These are phyloP conservation scores for Fusarium brevicatenulatum DNA, from an alignment of 2,329 filamentous ascomycete genomes.

Conservation along the genomic window DNA sequence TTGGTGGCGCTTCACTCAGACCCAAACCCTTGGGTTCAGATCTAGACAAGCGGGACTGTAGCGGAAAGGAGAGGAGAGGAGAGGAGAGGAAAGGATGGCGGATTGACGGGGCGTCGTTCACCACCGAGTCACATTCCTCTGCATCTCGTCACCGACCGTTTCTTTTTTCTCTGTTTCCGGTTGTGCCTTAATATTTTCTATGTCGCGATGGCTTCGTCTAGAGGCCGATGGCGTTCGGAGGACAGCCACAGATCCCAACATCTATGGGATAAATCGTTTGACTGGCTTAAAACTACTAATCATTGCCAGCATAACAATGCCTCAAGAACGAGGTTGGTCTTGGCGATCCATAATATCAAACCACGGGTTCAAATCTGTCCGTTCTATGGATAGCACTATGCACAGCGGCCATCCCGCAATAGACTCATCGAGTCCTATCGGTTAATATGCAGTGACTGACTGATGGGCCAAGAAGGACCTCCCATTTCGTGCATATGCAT, in stretches of 20 bases:
- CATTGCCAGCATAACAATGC: neutral
- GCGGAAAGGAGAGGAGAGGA: neutral
- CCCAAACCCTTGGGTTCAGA: constrained; percentile 28
- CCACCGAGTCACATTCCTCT: constrained; percentile 35
- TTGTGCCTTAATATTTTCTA: neutral
- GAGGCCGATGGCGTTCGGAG: constrained; percentile 30
- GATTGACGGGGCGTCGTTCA: constrained; percentile 9
- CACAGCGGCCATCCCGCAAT: constrained; percentile 14
- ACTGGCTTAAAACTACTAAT: neutral
- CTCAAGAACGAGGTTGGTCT: constrained; percentile 2
- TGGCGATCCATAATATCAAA: constrained; percentile 4
- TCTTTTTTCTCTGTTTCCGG: neutral
- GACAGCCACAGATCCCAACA: constrained; percentile 12
- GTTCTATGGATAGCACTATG: neutral
- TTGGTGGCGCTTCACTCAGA: constrained; percentile 15
- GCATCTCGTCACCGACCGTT: constrained; percentile 21
- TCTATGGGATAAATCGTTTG: neutral
- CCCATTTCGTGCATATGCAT: constrained; percentile 19
- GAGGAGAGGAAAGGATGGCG: neutral
- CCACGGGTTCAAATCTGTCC: neutral
- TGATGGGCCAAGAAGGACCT: constrained; percentile 1
- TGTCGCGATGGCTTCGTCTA: constrained; percentile 22
- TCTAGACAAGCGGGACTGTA: constrained; percentile 14
- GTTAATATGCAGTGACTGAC: neutral
- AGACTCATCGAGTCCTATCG: constrained; percentile 9